A percentile compares a stretch with the other conserved stretches of the same genome.
phyloP scores from a whole-genome alignment of 176 grass and related monocot species.

The Ampelocalamus luodianensis region DNA sequence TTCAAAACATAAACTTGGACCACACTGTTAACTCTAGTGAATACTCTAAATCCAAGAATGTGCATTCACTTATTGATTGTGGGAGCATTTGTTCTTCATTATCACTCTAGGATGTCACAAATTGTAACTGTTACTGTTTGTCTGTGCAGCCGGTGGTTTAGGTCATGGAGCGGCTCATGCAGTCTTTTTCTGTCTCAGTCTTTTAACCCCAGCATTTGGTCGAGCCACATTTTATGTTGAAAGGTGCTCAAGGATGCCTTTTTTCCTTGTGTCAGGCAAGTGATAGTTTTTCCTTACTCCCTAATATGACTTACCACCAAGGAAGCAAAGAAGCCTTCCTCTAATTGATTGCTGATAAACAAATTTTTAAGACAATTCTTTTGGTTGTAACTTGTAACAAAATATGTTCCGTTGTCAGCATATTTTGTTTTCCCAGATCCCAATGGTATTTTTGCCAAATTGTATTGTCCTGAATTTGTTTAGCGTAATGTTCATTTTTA shows the following conservation, averaged over 20 bases:
- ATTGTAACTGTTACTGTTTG: constrained; percentile 22
- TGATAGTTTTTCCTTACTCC: background rate
- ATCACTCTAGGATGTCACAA: constrained; percentile 17
- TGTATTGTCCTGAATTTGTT: background rate
- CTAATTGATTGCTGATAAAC: too few relatives aligned
- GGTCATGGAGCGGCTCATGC: constrained; percentile 92
- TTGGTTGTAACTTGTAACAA: background rate
- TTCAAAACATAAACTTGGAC: constrained; percentile 5
- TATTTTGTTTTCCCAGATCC: constrained; percentile 24
- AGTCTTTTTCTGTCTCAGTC: constrained; percentile 92
- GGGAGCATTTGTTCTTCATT: constrained; percentile 8
- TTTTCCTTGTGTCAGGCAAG: constrained; percentile 89
- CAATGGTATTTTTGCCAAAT: constrained; percentile 22
- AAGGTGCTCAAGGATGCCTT: constrained; percentile 79
- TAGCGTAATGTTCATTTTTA: constrained; percentile 19
- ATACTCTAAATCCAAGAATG: constrained; percentile 9
- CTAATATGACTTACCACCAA: constrained; percentile 8
- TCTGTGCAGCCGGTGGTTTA: constrained; percentile 89
- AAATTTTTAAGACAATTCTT: constrained; percentile 8
- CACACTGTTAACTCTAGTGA: background rate
- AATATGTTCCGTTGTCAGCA: constrained; percentile 9
- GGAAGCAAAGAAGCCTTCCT: constrained; percentile 28
- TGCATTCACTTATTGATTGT: constrained; percentile 11
- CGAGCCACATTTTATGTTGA: constrained; percentile 87
- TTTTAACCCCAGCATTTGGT: constrained; percentile 93